Percentiles rank a stretch among this genome's conserved stretches.
These are phyloP conservation scores for Aspergillus transmontanensis DNA, from an alignment of 2,329 filamentous ascomycete species.

Conservation along the genomic window DNA sequence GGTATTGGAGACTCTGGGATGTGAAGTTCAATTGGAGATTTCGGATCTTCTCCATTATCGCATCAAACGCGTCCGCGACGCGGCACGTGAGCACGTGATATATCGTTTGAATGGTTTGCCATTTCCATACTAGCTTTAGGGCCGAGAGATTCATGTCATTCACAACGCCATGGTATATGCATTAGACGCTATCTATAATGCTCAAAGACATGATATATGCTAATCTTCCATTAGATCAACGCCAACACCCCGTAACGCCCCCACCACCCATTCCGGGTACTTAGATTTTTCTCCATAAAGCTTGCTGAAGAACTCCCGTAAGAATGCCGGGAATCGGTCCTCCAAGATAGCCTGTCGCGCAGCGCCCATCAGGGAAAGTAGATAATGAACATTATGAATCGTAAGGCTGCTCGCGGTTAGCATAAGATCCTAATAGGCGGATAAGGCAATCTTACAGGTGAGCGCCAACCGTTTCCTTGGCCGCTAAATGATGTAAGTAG, in stretches of 20 bases:
- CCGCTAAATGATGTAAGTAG: slow-evolving; percentile 86
- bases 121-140: background rate
- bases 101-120: background rate
- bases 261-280: slow-evolving; percentile 83
- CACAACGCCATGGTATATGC: background rate
- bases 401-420: slow-evolving; percentile 64
- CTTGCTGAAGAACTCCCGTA: slow-evolving; percentile 75
- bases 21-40: background rate
- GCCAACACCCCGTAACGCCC: slow-evolving; percentile 75
- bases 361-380: slow-evolving; percentile 78
- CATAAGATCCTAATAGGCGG: background rate
- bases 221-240: slow-evolving; percentile 65
- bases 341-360: slow-evolving; percentile 77
- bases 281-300: slow-evolving; percentile 68
- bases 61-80: slow-evolving; percentile 27
- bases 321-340: slow-evolving; percentile 76
- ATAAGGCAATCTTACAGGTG: slow-evolving; percentile 53
- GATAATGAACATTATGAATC: slow-evolving; percentile 94
- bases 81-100: slow-evolving; percentile 31
- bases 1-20: background rate
- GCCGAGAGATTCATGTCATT: background rate
- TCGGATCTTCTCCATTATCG: background rate
- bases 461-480: slow-evolving; percentile 93
- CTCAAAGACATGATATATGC: background rate
- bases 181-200: background rate